A percentile compares a stretch with the other conserved stretches of the same genome.
These are phyloP conservation scores for Phytophthora vignae DNA, from an alignment of 352 stramenopile species.

Conservation along the genomic window DNA sequence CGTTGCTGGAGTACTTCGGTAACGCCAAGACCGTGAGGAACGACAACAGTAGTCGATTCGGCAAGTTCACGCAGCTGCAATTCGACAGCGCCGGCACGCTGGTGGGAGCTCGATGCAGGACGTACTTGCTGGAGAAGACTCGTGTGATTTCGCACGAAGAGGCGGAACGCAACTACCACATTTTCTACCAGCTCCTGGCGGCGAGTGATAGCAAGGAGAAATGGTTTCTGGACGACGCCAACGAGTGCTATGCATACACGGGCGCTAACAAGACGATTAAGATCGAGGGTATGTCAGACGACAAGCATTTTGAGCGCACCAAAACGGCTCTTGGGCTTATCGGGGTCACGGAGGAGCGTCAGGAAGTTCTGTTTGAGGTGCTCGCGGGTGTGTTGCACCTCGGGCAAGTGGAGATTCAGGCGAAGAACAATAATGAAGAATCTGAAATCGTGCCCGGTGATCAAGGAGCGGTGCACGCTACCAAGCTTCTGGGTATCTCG, in stretches of 20 bases:
- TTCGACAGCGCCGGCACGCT: constrained; percentile 84
- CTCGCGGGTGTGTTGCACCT: constrained; percentile 95
- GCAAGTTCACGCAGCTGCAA: constrained; percentile 97
- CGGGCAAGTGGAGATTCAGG: constrained; percentile 94
- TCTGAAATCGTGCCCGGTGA: constrained; percentile 54
- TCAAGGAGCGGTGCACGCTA: constrained; percentile 46
- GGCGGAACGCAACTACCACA: constrained; percentile 84
- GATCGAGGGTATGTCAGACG: constrained; percentile 81
- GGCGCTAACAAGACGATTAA: constrained; percentile 61
- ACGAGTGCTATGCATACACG: constrained; percentile 68
- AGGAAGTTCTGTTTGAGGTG: constrained; percentile 75
- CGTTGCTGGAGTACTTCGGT: constrained; percentile 86
- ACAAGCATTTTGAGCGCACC: constrained; percentile 76
- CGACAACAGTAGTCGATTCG: constrained; percentile 97
- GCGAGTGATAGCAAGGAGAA: constrained; percentile 38
- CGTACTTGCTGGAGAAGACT: constrained; percentile 95
- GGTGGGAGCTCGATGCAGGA: constrained; percentile 79
- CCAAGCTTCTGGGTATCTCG: constrained; percentile 65
- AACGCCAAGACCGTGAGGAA: constrained; percentile 97
- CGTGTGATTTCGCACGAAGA: constrained; percentile 81
- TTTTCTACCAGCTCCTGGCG: constrained; percentile 77
- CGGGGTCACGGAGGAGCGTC: constrained; percentile 63
- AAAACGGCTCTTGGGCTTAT: constrained; percentile 70
- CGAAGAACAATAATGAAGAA: constrained; percentile 83
- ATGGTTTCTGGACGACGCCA: constrained; percentile 62